Evolutionary conservation across 2,329 filamentous ascomycete species (phyloP).

Genomic region (Emydomyces testavorans): DNA sequence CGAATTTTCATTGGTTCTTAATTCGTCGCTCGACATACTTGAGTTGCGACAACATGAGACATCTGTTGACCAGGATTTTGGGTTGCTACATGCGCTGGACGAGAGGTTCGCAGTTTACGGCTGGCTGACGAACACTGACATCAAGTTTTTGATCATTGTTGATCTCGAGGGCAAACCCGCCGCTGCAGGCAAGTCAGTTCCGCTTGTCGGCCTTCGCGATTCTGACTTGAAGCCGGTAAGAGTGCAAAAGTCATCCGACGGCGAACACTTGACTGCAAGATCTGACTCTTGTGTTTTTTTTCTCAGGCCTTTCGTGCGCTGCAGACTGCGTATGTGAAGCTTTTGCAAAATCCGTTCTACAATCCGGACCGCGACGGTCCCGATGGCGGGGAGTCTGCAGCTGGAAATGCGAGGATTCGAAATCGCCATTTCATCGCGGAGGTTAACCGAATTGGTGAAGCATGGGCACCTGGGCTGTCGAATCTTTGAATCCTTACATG

Average conservation of each 20-base stretch:
- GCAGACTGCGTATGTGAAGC: constrained; percentile 78
- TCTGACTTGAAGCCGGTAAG: constrained; percentile 74
- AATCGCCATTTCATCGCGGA: constrained; percentile 72
- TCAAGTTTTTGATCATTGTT: constrained; percentile 80
- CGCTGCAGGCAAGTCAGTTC: constrained; percentile 26
- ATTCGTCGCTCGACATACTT: constrained; percentile 86
- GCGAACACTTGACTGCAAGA: background rate
- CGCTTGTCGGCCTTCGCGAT: constrained; percentile 60
- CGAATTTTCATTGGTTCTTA: constrained; percentile 84
- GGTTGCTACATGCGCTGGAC: constrained; percentile 84
- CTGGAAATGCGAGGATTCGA: constrained; percentile 32
- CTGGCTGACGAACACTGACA: constrained; percentile 89
- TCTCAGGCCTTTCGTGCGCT: constrained; percentile 70
- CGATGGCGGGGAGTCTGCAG: constrained; percentile 23
- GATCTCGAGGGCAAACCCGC: constrained; percentile 67
- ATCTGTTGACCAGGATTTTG: constrained; percentile 69
- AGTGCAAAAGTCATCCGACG: constrained; percentile 11
- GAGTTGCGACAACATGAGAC: constrained; percentile 68
- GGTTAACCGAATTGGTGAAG: constrained; percentile 72
- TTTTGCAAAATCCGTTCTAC: constrained; percentile 92
- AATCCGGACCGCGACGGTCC: constrained; percentile 63
- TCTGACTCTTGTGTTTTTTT: constrained; percentile 9
- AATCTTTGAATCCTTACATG: constrained; percentile 38
- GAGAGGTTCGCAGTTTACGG: constrained; percentile 89
- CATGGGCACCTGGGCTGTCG: constrained; percentile 64